phyloP scores from a whole-genome alignment of 345 rosid genomes.

The Ceriops zippeliana region DNA sequence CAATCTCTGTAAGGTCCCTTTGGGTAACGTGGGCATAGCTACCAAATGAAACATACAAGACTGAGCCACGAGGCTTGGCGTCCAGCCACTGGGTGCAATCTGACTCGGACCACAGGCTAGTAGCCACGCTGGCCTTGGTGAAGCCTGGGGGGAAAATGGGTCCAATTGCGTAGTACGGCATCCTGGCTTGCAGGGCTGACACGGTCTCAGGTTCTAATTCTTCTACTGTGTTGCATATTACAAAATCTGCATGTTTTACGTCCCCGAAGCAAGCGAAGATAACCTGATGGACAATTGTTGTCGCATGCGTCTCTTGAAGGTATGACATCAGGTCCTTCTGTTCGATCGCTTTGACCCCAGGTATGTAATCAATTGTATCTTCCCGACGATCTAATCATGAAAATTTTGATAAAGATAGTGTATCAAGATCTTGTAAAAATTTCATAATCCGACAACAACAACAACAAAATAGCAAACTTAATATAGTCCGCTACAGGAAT shows the following conservation, averaged over 20 bases:
- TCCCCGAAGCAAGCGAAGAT: constrained; percentile 55
- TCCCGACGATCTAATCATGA: constrained; percentile 38
- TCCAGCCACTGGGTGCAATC: constrained; percentile 83
- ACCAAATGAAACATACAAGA: constrained; percentile 69
- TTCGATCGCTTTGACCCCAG: constrained; percentile 60
- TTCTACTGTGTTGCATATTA: constrained; percentile 63
- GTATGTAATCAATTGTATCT: constrained; percentile 63
- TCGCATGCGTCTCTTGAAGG: constrained; percentile 57
- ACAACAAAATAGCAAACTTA: too few species aligned
- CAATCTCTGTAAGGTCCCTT: constrained; percentile 53
- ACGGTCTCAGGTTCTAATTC: constrained; percentile 58
- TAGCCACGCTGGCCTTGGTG: constrained; percentile 43
- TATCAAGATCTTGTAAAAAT: neutral
- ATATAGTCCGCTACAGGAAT: too few species aligned
- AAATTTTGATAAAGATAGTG: neutral
- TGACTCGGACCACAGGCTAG: constrained; percentile 80
- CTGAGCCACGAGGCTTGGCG: constrained; percentile 53
- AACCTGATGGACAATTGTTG: constrained; percentile 54
- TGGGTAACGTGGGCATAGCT: constrained; percentile 69
- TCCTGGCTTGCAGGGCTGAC: constrained; percentile 38
- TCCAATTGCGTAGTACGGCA: constrained; percentile 63
- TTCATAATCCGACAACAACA: neutral
- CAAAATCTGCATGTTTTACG: constrained; percentile 57
- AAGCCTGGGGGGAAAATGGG: constrained; percentile 60
- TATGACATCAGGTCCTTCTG: constrained; percentile 65